These are phyloP conservation scores for Zanthoxylum bungeanum DNA, from an alignment of 345 rosid genomes.

Conservation along the genomic window DNA sequence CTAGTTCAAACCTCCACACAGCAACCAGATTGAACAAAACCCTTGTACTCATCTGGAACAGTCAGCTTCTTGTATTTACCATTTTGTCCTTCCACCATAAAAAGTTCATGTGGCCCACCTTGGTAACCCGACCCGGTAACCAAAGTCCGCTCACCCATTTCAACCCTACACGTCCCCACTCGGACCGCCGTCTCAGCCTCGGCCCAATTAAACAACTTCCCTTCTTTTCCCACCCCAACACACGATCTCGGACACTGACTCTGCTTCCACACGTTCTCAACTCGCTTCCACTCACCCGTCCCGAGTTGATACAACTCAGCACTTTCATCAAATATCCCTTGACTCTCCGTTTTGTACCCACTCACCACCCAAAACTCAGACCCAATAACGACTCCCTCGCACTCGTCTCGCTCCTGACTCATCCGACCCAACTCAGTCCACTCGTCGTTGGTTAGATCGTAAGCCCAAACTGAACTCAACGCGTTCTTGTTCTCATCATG, in stretches of 20 bases:
- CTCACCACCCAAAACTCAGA: constrained; percentile 46
- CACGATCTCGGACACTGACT: constrained; percentile 33
- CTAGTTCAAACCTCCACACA: constrained; percentile 19
- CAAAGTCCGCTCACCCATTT: constrained; percentile 19
- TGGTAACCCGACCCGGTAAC: constrained; percentile 32
- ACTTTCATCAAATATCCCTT: constrained; percentile 38
- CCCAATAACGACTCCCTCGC: constrained; percentile 39
- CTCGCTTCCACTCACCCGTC: constrained; percentile 35
- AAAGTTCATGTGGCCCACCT: constrained; percentile 40
- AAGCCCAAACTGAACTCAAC: constrained; percentile 35
- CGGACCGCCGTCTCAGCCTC: constrained; percentile 9
- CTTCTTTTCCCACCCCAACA: constrained; percentile 9
- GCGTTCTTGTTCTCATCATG: constrained; percentile 49
- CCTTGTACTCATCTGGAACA: constrained; percentile 17
- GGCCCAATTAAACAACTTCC: constrained; percentile 13
- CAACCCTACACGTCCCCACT: constrained; percentile 31
- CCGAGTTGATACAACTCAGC: constrained; percentile 28
- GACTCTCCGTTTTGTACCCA: constrained; percentile 42
- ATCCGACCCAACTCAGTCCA: constrained; percentile 37
- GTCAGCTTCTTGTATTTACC: constrained; percentile 9
- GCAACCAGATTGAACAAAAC: constrained; percentile 38
- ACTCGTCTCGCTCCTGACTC: constrained; percentile 52
- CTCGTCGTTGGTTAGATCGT: constrained; percentile 29
- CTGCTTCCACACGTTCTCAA: constrained; percentile 32
- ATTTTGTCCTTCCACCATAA: constrained; percentile 11